Percentiles rank a stretch among this genome's conserved stretches.
phyloP scores from a whole-genome alignment of 1,284 basidiomycete genomes.

The Moesziomyces antarcticus region DNA sequence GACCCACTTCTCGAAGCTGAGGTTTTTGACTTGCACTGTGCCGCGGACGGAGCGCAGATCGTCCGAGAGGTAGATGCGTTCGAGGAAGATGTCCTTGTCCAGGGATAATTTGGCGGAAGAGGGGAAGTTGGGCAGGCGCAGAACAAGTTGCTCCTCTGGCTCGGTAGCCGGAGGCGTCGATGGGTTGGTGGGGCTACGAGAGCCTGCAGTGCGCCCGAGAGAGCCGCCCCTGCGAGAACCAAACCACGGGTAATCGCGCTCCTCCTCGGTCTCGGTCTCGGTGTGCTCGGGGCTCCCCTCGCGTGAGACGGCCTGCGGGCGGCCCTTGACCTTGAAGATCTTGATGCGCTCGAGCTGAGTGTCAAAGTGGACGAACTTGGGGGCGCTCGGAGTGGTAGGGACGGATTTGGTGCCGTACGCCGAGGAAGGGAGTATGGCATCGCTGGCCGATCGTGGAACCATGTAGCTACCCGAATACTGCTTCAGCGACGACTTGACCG shows the following conservation, averaged over 20 bases:
- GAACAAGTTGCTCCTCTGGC: conserved; percentile 66
- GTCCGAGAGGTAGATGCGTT: conserved; percentile 74
- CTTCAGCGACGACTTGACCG: conserved; percentile 91
- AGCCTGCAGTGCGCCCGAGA: conserved; percentile 14
- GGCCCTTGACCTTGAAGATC: conserved; percentile 91
- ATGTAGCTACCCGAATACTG: conserved; percentile 70
- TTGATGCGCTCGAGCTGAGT: conserved; percentile 86
- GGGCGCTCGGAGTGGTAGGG: conserved; percentile 74
- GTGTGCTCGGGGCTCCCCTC: conserved; percentile 88
- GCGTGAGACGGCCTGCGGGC: conserved; percentile 89
- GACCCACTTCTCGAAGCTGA: conserved; percentile 88
- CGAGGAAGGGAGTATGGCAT: conserved; percentile 43
- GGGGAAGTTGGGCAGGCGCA: conserved; percentile 72
- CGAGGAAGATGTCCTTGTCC: conserved; percentile 71
- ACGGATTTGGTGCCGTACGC: conserved; percentile 54
- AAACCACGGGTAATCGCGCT: conserved; percentile 66
- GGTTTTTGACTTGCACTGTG: conserved; percentile 81
- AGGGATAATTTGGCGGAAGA: conserved; percentile 68
- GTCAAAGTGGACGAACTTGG: conserved; percentile 93
- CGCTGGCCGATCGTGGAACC: conserved; percentile 70
- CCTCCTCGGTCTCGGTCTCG: conserved; percentile 79
- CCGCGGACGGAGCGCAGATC: conserved; percentile 77
- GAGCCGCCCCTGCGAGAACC: conserved; percentile 40
- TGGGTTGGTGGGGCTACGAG: conserved; percentile 28
- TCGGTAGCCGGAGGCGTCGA: conserved; percentile 32